Conservation (phyloP, 1,284 basidiomycete genomes). For the Dichomitus squalens region DNA sequence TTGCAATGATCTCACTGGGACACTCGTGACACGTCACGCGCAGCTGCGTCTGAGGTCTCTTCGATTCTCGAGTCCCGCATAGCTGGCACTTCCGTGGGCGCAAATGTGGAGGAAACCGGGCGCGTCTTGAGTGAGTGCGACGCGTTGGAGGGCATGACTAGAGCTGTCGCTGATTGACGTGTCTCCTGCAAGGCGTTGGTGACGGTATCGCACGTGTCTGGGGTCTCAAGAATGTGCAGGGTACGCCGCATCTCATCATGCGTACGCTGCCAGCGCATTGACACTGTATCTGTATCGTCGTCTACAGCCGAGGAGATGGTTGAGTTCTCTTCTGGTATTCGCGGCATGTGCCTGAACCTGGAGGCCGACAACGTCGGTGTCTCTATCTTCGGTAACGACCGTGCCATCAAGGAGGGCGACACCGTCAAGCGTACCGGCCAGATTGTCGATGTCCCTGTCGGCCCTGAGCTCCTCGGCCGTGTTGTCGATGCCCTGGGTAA, state of each 20-base stretch:
- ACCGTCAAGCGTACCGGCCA: conserved; percentile 99
- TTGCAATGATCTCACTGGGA: conserved; percentile 13
- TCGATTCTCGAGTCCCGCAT: conserved; percentile 99
- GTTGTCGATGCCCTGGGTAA: conserved; percentile 99
- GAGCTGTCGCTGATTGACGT: conserved; percentile 14
- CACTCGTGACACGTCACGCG: conserved; percentile 47
- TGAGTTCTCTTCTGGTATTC: conserved; percentile 99
- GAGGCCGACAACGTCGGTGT: conserved; percentile 99
- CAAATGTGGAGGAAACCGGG: conserved; percentile 98
- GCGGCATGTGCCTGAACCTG: conserved; percentile 99
- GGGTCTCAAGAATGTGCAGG: conserved; percentile 91
- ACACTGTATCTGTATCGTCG: conserved; percentile 14
- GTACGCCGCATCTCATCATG: conserved; percentile 42
- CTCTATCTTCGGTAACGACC: conserved; percentile 99
- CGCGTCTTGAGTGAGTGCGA: conserved; percentile 87
- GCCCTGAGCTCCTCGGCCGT: conserved; percentile 94
- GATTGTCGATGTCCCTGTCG: conserved; percentile 99
- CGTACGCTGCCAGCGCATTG: conserved; percentile 8
- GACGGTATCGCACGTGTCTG: conserved; percentile 99
- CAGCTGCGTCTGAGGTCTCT: conserved; percentile 98
- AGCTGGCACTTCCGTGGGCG: conserved; percentile 86
- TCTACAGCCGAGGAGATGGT: conserved; percentile 97
- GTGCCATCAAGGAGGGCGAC: conserved; percentile 99
- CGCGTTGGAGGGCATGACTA: neutral
- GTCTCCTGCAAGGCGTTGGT: conserved; percentile 79